Evolutionary conservation across 345 rosid genomes (phyloP).

Genomic region (Trapa incisa): DNA sequence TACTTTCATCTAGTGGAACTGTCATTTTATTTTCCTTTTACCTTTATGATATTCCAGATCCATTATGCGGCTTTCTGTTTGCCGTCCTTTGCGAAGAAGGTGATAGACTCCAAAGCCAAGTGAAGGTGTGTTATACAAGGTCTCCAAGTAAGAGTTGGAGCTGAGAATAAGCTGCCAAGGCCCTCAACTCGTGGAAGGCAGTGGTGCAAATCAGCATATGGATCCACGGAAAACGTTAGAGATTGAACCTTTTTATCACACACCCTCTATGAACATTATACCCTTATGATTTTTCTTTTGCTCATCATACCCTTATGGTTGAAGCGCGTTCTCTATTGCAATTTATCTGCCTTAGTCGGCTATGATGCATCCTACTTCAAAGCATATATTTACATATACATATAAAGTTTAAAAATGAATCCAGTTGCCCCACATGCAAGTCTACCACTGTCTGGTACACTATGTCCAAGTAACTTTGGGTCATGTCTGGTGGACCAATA

Average conservation of each 20-base stretch:
- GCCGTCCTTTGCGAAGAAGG: constrained; percentile 84
- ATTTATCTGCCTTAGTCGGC: no score
- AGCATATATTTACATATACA: no score
- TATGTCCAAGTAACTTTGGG: no score
- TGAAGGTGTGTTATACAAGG: constrained; percentile 15
- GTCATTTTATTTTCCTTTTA: background rate
- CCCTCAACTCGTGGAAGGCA: constrained; percentile 3
- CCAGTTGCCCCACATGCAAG: no score
- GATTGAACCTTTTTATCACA: constrained; percentile 1
- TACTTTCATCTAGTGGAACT: background rate
- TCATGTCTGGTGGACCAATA: no score
- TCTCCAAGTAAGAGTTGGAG: constrained; percentile 6
- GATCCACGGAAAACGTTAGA: constrained; percentile 14
- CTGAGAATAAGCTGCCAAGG: background rate
- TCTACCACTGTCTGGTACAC: no score
- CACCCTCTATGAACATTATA: background rate
- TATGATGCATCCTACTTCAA: no score
- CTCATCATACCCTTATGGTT: background rate
- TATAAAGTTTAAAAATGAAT: no score
- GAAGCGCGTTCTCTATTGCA: background rate
- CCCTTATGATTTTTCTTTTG: background rate
- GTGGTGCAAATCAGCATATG: constrained; percentile 4
- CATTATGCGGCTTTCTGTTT: constrained; percentile 91
- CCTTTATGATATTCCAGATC: constrained; percentile 33
- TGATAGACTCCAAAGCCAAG: constrained; percentile 45